Evolutionary conservation across 2,329 filamentous ascomycete genomes (phyloP), one percentile per base, ranked within the genome.

Genomic region (Alternaria novae-zelandiae): DNA sequence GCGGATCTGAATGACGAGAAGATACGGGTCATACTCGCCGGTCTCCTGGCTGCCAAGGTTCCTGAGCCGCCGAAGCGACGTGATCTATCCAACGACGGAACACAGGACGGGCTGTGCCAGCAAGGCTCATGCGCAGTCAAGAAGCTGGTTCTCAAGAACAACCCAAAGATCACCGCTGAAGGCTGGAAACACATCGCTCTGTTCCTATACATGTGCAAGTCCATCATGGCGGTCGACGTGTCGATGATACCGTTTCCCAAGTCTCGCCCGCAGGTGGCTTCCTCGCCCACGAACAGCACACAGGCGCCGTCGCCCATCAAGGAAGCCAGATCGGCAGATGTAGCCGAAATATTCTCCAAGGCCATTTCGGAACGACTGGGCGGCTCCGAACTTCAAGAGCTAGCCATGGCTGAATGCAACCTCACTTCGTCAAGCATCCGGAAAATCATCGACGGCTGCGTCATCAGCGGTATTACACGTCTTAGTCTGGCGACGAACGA

Each of bases 131-230:
- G 94, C 15, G 89, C 96, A 2, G 88, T 98, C 5, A 94, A 97
- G 81, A 91, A 93, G 65, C 82, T 99, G 7, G 91, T 93, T 2
- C 81, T 99, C 45, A 97, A 96, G 81, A 93, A 96, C 80, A 98
- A 98, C 76, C 81, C 85, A 2, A 95, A 94, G 73, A 90, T 98
- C 63, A 91, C 93, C 0, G 84, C 86, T 1, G 91, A 96, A 67
- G 96, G 95, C 15, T 99, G 96, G 96, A 94, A 91, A 73, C 89
- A 98, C 76, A 89, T 98, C 61, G 91, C 91, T 44, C 83, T 97
- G 7, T 99, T 98, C 77, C 85, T 97, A 56, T 93, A 97, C 80
- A 90, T 97, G 83, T 97, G 93, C 71, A 90, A 89, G 65, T 94
- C 94, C 1, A 84, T 99, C 59, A 94, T 94, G 78, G 91, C 88